A percentile compares a stretch with the other conserved stretches of the same genome.
Conservation (phyloP, 768 basidiomycete species). For the Lyophyllum shimeji region DNA sequence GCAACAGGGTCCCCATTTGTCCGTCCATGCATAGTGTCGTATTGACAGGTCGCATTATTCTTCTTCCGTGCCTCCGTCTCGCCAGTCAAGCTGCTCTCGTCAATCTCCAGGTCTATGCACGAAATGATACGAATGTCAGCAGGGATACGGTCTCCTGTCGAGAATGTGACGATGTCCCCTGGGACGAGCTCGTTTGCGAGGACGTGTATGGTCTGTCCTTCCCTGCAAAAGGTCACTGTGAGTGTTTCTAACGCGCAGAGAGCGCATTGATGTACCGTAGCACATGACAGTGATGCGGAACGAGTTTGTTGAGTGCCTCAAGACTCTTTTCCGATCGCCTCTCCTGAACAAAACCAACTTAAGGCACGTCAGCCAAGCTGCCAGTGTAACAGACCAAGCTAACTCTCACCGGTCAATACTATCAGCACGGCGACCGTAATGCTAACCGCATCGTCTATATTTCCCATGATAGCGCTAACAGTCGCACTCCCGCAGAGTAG, state of each 20-base stretch:
- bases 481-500: conserved; percentile 87
- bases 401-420: conserved; percentile 81
- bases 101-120: conserved; percentile 88
- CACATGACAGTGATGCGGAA: conserved; percentile 95
- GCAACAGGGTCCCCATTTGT: conserved; percentile 43
- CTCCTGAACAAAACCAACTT: conserved; percentile 95
- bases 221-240: conserved; percentile 34
- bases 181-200: conserved; percentile 97
- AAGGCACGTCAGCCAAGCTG: neutral
- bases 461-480: conserved; percentile 92
- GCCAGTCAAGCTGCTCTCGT: conserved; percentile 94
- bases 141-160: conserved; percentile 91
- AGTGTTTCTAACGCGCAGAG: conserved; percentile 17
- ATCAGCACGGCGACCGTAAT: conserved; percentile 92
- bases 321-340: conserved; percentile 91
- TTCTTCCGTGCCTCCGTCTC: conserved; percentile 86
- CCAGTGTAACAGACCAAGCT: neutral
- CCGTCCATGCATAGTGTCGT: conserved; percentile 30
- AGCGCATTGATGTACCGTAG: conserved; percentile 47
- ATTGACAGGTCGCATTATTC: conserved; percentile 51
- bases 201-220: conserved; percentile 70
- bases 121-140: conserved; percentile 85
- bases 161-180: conserved; percentile 87
- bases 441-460: conserved; percentile 90
- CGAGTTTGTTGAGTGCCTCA: conserved; percentile 94